Evolutionary conservation across 495 filamentous ascomycete species (phyloP).

Genomic region (Aspergillus indologenus): DNA sequence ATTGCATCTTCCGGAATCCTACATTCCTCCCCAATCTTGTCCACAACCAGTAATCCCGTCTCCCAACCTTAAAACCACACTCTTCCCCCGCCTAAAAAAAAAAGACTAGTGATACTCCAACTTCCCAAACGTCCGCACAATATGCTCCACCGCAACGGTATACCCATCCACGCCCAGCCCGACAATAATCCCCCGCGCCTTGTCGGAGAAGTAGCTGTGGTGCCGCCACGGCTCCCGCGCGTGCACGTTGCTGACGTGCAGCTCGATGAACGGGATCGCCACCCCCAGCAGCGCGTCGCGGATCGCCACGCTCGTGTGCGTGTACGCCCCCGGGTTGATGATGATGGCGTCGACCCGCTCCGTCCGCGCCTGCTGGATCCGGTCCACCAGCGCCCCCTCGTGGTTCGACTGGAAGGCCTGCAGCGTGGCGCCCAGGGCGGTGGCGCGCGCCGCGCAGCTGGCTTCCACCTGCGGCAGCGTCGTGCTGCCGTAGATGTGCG

Average conservation of each 20-base stretch:
- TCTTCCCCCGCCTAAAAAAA: background rate
- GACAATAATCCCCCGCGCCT: slow-evolving; percentile 64
- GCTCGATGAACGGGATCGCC: slow-evolving; percentile 65
- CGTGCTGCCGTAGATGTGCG: slow-evolving; percentile 63
- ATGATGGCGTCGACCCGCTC: slow-evolving; percentile 55
- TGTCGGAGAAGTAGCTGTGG: slow-evolving; percentile 67
- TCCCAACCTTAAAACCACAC: background rate
- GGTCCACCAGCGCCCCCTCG: slow-evolving; percentile 62
- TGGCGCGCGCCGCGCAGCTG: slow-evolving; percentile 41
- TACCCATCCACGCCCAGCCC: slow-evolving; percentile 68
- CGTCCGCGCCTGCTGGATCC: slow-evolving; percentile 53
- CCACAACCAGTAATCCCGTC: too few species aligned
- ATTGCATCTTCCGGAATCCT: too few species aligned
- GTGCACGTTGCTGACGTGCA: slow-evolving; percentile 69
- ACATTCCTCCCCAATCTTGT: too few species aligned
- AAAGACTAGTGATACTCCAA: slow-evolving; percentile 23
- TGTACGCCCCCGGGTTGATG: slow-evolving; percentile 68
- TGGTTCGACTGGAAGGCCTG: slow-evolving; percentile 63
- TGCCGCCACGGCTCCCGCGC: slow-evolving; percentile 59
- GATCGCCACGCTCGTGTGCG: slow-evolving; percentile 65
- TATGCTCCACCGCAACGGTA: slow-evolving; percentile 64
- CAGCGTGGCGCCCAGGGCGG: slow-evolving; percentile 39
- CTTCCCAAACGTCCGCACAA: slow-evolving; percentile 43
- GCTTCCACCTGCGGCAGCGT: slow-evolving; percentile 58
- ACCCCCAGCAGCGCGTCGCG: slow-evolving; percentile 65